Evolutionary conservation across 176 grass and related monocot species (phyloP).

Genomic region (Melocanna baccifera): DNA sequence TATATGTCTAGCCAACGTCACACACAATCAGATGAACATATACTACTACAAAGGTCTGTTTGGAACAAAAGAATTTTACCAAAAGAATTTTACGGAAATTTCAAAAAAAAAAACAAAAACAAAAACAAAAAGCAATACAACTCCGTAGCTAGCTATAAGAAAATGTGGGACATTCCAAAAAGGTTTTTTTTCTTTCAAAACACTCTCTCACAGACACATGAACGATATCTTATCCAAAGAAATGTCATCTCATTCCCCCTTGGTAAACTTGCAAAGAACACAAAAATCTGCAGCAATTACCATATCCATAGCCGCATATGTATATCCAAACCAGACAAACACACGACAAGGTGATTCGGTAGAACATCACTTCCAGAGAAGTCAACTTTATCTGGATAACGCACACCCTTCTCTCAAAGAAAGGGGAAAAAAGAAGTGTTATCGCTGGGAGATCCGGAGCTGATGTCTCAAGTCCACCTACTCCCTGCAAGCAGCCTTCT

Average conservation of each 20-base stretch:
- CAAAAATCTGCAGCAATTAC: constrained; percentile 4
- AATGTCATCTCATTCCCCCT: neutral
- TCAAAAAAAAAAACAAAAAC: neutral
- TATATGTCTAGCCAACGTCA: neutral
- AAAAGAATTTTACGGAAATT: neutral
- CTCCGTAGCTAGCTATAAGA: neutral
- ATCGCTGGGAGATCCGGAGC: constrained; percentile 17
- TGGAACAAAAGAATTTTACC: neutral
- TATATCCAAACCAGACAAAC: neutral
- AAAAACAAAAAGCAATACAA: neutral
- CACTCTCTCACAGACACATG: neutral
- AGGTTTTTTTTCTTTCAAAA: neutral
- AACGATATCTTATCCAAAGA: neutral
- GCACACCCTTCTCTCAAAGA: constrained; percentile 3
- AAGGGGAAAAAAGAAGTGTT: neutral
- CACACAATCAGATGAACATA: neutral
- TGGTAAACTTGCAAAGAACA: neutral
- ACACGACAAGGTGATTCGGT: constrained; percentile 24
- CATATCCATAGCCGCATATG: neutral
- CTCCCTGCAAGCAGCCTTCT: constrained; percentile 47
- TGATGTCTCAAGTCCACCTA: constrained; percentile 46
- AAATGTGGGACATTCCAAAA: neutral
- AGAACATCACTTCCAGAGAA: constrained; percentile 36
- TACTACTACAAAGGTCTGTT: neutral
- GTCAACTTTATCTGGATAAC: constrained; percentile 49